Evolutionary conservation across 2,329 filamentous ascomycete genomes (phyloP).

Genomic region (Gaeumannomyces tritici): DNA sequence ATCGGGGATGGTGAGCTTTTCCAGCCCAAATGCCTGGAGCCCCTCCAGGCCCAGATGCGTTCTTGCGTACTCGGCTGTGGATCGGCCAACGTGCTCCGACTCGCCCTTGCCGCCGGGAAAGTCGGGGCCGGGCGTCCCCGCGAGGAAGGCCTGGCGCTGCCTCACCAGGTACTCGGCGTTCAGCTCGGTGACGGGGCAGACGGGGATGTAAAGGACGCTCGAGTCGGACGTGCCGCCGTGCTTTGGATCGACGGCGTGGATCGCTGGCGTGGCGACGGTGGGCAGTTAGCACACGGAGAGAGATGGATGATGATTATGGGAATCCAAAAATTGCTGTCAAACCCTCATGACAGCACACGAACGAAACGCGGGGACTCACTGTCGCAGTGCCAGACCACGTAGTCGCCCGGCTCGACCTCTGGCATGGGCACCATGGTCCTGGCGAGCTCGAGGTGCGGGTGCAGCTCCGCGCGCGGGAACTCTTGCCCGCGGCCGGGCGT

Average conservation of each 20-base stretch:
- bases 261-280: constrained; percentile 23
- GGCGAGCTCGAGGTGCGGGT: constrained; percentile 61
- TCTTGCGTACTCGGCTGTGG: constrained; percentile 27
- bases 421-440: constrained; percentile 66
- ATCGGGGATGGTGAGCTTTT: constrained; percentile 20
- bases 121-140: constrained; percentile 59
- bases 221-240: constrained; percentile 66
- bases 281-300: constrained; percentile 7
- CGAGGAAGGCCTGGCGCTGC: constrained; percentile 62
- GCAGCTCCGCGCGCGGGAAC: constrained; percentile 46
- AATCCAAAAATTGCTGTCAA: too few species aligned
- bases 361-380: constrained; percentile 25
- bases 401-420: constrained; percentile 60
- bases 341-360: too few species aligned
- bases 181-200: constrained; percentile 66
- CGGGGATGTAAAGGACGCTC: constrained; percentile 82
- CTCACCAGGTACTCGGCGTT: constrained; percentile 63
- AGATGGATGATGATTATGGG: too few species aligned
- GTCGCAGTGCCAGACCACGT: constrained; percentile 79
- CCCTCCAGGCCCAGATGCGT: constrained; percentile 21
- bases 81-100: constrained; percentile 37
- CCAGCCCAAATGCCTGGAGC: constrained; percentile 34
- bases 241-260: constrained; percentile 75
- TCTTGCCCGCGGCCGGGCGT: constrained; percentile 61
- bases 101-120: constrained; percentile 67